phyloP scores from a whole-genome alignment of 192 early-diverging fungal genomes.

The Entomortierella beljakovae region DNA sequence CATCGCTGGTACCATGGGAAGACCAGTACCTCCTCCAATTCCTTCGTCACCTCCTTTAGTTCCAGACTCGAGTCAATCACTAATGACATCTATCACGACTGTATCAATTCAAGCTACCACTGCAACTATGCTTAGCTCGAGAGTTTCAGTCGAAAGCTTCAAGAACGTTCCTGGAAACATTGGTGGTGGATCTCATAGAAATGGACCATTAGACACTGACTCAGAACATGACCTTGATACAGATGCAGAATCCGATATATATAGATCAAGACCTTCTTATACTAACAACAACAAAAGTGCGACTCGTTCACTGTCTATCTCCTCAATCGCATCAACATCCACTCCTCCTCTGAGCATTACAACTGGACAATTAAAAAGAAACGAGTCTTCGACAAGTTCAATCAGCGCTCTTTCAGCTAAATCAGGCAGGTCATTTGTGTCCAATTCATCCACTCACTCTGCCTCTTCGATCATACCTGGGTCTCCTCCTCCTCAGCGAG shows the following conservation, averaged over 20 bases:
- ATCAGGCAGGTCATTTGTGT: constrained; percentile 26
- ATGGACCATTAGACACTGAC: constrained; percentile 10
- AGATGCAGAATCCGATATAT: constrained; percentile 24
- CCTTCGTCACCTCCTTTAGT: constrained; percentile 26
- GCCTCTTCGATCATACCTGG: constrained; percentile 24
- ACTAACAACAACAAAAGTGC: background rate
- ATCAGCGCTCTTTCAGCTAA: constrained; percentile 19
- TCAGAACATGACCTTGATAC: constrained; percentile 33
- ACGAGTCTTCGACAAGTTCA: constrained; percentile 35
- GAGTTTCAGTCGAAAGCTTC: constrained; percentile 46
- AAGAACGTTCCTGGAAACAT: constrained; percentile 38
- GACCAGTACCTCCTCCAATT: constrained; percentile 21
- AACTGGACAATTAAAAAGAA: constrained; percentile 20
- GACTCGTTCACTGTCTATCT: background rate
- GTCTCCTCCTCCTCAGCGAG: constrained; percentile 45
- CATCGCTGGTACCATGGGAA: background rate
- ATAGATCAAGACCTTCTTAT: no score
- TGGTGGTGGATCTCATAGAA: background rate
- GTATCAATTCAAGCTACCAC: constrained; percentile 48
- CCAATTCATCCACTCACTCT: constrained; percentile 17
- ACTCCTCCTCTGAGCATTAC: constrained; percentile 12
- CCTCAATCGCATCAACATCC: background rate
- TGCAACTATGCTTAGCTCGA: constrained; percentile 29
- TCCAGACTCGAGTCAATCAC: constrained; percentile 5
- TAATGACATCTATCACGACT: constrained; percentile 37